phyloP scores from a whole-genome alignment of 202 grass and related monocot species.

The Dendrocalamus latiflorus region DNA sequence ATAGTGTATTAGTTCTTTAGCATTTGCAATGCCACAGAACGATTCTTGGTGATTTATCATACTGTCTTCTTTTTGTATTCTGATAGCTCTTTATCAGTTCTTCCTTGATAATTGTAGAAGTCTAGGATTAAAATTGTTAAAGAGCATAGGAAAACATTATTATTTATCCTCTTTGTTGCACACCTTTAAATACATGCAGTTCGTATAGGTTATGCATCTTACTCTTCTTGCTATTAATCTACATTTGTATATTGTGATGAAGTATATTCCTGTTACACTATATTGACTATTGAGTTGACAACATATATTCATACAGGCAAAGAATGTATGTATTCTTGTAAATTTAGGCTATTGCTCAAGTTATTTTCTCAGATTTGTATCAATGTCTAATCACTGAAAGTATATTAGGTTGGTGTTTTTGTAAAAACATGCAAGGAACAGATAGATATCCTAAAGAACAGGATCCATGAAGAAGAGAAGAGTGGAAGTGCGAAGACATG shows the following conservation, averaged over 20 bases:
- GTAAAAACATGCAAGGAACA: constrained; percentile 95
- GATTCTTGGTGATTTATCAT: neutral
- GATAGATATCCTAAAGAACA: constrained; percentile 91
- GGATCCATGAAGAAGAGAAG: constrained; percentile 67
- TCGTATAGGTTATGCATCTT: neutral
- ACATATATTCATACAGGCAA: neutral
- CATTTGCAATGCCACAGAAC: neutral
- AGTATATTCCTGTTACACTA: neutral
- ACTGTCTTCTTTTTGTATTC: neutral
- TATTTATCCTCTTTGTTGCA: constrained; percentile 2
- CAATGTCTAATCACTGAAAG: constrained; percentile 20
- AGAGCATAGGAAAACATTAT: neutral
- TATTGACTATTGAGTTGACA: neutral
- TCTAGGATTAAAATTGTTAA: neutral
- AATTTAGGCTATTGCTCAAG: neutral
- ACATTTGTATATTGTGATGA: neutral
- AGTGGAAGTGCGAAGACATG: constrained; percentile 55
- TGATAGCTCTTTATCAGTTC: neutral
- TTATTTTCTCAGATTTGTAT: neutral
- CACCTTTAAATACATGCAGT: neutral
- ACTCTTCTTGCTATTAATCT: constrained; percentile 3
- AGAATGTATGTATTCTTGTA: neutral
- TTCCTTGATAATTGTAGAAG: neutral
- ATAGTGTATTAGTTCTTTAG: neutral
- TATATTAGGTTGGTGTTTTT: constrained; percentile 72